phyloP scores from a whole-genome alignment of 345 rosid genomes.

The Xanthoceras sorbifolium region DNA sequence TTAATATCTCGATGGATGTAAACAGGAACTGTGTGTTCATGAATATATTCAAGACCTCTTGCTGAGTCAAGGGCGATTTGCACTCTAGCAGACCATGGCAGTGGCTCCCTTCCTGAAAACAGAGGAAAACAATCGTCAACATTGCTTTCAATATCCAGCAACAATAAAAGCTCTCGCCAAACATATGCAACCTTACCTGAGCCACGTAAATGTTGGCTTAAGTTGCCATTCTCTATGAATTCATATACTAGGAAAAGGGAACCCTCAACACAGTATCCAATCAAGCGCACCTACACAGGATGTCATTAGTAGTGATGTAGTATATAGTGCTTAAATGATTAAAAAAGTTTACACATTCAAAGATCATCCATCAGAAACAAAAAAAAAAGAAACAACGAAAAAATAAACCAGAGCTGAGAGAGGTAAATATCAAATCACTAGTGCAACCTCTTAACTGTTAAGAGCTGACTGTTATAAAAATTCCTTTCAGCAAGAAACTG shows the following conservation, averaged over 20 bases:
- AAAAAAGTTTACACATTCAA: background rate
- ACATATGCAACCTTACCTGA: conserved; percentile 48
- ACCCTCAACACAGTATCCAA: conserved; percentile 94
- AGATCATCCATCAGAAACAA: background rate
- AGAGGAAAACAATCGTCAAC: conserved; percentile 19
- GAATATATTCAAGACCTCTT: conserved; percentile 96
- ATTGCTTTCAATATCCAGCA: conserved; percentile 13
- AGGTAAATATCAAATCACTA: no score
- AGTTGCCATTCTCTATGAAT: conserved; percentile 88
- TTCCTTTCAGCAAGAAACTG: background rate
- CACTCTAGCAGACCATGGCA: conserved; percentile 83
- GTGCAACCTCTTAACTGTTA: background rate
- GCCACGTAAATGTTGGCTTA: conserved; percentile 90
- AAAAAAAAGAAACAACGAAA: background rate
- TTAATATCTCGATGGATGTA: conserved; percentile 96
- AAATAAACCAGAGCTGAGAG: background rate
- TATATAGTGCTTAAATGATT: background rate
- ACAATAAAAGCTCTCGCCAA: background rate
- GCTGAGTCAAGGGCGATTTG: conserved; percentile 99
- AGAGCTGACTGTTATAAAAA: background rate
- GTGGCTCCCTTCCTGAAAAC: conserved; percentile 66
- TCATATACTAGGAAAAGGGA: conserved; percentile 91
- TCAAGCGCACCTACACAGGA: conserved; percentile 69
- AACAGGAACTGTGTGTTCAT: conserved; percentile 97
- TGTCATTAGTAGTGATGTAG: background rate